A percentile compares a stretch with the other conserved stretches of the same genome.
phyloP scores from a whole-genome alignment of 305 asterid species.

The Solanum hybrid region DNA sequence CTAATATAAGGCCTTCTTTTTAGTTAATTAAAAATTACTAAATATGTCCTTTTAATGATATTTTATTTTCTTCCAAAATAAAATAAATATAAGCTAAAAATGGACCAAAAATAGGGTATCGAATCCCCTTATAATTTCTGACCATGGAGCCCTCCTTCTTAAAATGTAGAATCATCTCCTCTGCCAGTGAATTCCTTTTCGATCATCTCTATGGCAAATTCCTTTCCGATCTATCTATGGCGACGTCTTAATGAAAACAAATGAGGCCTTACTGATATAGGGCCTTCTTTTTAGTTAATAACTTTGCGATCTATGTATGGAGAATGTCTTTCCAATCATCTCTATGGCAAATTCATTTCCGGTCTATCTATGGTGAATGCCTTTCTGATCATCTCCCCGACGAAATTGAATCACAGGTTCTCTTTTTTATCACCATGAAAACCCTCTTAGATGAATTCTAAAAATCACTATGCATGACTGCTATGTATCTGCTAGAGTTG shows the following conservation, averaged over 20 bases:
- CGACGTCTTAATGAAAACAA: too few relatives aligned
- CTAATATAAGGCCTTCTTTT: too few relatives aligned
- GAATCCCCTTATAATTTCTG: too few relatives aligned
- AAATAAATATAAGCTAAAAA: too few relatives aligned
- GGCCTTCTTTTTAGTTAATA: too few relatives aligned
- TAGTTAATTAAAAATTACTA: too few relatives aligned
- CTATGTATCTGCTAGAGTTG: background rate
- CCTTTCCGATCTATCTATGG: background rate
- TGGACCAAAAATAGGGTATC: too few relatives aligned
- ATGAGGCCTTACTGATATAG: too few relatives aligned
- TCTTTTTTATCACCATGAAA: background rate
- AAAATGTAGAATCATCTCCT: background rate
- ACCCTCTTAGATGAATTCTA: background rate
- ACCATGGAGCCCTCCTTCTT: background rate
- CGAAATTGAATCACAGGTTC: background rate
- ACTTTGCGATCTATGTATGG: background rate
- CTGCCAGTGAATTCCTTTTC: background rate
- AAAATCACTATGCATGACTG: background rate
- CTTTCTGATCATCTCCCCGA: background rate
- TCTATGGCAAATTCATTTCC: background rate
- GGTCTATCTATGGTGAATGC: background rate
- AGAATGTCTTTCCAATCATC: background rate
- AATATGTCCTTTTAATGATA: too few relatives aligned
- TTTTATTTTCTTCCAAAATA: too few relatives aligned
- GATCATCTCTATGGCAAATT: too few relatives aligned